Evolutionary conservation across 306 rosid species (phyloP).

Genomic region (Ammopiptanthus mongolicus): DNA sequence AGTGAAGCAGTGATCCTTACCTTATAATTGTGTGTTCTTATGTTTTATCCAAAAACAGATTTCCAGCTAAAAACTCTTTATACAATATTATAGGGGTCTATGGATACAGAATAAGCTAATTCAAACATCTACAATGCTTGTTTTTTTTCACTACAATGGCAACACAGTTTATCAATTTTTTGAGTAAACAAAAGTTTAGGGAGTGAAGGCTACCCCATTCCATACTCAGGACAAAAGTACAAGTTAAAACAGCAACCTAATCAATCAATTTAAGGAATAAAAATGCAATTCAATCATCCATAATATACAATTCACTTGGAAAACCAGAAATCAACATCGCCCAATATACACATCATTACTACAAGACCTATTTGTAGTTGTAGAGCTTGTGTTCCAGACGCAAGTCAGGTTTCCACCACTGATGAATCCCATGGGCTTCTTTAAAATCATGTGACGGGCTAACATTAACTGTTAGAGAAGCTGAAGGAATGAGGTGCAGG

Average conservation of each 20-base stretch:
- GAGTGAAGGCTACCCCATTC: not conserved
- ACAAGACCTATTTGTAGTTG: conserved; percentile 39
- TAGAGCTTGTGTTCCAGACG: conserved; percentile 38
- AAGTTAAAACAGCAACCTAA: not conserved
- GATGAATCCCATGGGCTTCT: conserved; percentile 97
- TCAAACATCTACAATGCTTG: not conserved
- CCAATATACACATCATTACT: not conserved
- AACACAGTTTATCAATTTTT: not conserved
- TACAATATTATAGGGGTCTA: not conserved
- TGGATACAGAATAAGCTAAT: not conserved
- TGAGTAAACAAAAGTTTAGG: not conserved
- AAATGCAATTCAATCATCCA: not conserved
- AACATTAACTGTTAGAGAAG: conserved; percentile 47
- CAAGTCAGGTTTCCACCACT: conserved; percentile 84
- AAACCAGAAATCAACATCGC: not conserved
- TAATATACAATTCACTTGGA: not conserved
- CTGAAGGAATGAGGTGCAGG: conserved; percentile 89
- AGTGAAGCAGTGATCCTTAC: too few species aligned
- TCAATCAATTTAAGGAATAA: not conserved
- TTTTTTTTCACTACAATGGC: not conserved
- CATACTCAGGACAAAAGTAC: not conserved
- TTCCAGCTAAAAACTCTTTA: not conserved
- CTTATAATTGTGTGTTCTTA: not conserved
- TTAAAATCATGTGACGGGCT: conserved; percentile 52
- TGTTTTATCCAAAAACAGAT: not conserved